Percentiles rank a stretch among this genome's conserved stretches.
Evolutionary conservation across 176 grass and related monocot species (phyloP).

Genomic region (Carex kokanica): DNA sequence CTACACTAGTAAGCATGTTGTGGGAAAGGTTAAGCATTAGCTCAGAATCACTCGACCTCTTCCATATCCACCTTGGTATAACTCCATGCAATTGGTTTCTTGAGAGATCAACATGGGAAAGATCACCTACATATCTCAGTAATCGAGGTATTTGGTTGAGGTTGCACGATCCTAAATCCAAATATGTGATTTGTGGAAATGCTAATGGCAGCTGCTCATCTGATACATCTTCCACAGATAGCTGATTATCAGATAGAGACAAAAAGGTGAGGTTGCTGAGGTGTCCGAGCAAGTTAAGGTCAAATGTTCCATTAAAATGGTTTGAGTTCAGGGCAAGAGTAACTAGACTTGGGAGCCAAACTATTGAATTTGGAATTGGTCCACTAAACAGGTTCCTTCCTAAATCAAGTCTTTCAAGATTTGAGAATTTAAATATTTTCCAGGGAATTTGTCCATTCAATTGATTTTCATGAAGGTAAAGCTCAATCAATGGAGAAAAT

Average conservation of each 20-base stretch:
- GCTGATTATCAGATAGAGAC: constrained; percentile 8
- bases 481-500: too few species aligned
- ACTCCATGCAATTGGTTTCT: too few species aligned
- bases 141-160: too few species aligned
- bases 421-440: not conserved
- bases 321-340: not conserved
- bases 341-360: not conserved
- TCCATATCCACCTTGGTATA: too few species aligned
- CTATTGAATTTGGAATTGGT: constrained; percentile 26
- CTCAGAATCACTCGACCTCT: too few species aligned
- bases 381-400: not conserved
- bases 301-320: constrained; percentile 21
- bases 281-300: constrained; percentile 9
- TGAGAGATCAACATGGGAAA: too few species aligned
- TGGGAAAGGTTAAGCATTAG: too few species aligned
- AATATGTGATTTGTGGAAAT: not conserved
- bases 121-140: too few species aligned
- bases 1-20: too few species aligned
- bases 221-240: constrained; percentile 16
- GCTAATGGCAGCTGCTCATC: not conserved
- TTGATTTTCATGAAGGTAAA: too few species aligned
- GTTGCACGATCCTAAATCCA: too few species aligned
- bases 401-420: not conserved
- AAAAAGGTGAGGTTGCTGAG: not conserved
- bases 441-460: too few species aligned